phyloP scores from a whole-genome alignment of 805 yeast genomes.

The Starmerella gropengiesseri region DNA sequence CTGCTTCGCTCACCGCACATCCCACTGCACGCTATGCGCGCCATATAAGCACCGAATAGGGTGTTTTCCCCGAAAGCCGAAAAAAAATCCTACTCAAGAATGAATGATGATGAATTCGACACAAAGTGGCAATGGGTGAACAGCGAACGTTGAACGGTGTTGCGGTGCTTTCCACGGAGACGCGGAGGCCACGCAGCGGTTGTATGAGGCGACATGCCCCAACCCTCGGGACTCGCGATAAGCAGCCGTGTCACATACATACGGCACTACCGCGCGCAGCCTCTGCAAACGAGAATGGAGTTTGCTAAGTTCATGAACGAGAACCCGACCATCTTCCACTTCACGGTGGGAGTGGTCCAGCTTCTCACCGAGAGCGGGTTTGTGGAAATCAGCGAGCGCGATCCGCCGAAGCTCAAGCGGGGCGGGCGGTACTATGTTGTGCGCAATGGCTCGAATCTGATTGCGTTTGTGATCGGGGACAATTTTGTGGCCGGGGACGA shows the following conservation, averaged over 20 bases:
- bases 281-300: slow-evolving; percentile 11
- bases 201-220: no score
- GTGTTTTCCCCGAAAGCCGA: no score
- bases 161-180: no score
- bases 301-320: slow-evolving; percentile 52
- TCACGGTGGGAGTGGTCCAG: slow-evolving; percentile 18
- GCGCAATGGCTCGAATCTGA: slow-evolving; percentile 56
- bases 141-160: no score
- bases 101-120: no score
- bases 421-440: slow-evolving; percentile 62
- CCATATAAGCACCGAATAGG: no score
- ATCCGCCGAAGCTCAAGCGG: slow-evolving; percentile 33
- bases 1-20: no score
- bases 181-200: no score
- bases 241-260: background rate
- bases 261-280: background rate
- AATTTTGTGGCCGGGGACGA: slow-evolving; percentile 66
- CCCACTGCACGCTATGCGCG: no score
- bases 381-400: slow-evolving; percentile 59
- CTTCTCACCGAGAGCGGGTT: slow-evolving; percentile 55
- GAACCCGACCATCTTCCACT: slow-evolving; percentile 65
- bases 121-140: no score
- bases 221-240: background rate
- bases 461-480: slow-evolving; percentile 60
- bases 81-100: no score